Percentiles rank a stretch among this genome's conserved stretches.
phyloP scores from a whole-genome alignment of 192 early-diverging fungal species.

The Podila clonocystis region DNA sequence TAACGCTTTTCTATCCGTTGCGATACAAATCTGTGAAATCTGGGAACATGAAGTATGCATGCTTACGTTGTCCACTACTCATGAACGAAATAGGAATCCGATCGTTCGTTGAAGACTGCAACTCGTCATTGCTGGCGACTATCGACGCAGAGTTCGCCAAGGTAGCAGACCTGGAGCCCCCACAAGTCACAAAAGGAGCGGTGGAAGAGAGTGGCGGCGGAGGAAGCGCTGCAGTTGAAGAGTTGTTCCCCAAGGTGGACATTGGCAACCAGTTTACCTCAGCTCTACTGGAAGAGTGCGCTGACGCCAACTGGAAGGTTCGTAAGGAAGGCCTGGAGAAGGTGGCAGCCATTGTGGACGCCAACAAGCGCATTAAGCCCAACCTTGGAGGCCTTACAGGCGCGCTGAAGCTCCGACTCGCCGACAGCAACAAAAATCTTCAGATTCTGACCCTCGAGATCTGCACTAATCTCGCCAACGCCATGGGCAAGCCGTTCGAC shows the following conservation, averaged over 20 bases:
- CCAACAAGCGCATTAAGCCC: slow-evolving; percentile 87
- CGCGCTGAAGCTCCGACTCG: slow-evolving; percentile 84
- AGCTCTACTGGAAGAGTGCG: slow-evolving; percentile 72
- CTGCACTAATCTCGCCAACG: slow-evolving; percentile 74
- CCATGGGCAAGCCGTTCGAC: slow-evolving; percentile 91
- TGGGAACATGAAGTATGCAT: too few relatives aligned
- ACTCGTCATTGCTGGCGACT: slow-evolving; percentile 77
- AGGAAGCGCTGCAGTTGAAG: slow-evolving; percentile 74
- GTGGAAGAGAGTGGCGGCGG: slow-evolving; percentile 38
- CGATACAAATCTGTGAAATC: too few relatives aligned
- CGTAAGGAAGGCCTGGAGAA: slow-evolving; percentile 93
- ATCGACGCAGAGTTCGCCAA: slow-evolving; percentile 96
- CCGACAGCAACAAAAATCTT: slow-evolving; percentile 93
- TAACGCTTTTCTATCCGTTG: slow-evolving; percentile 36
- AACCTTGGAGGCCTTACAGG: slow-evolving; percentile 82
- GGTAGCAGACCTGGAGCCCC: slow-evolving; percentile 76
- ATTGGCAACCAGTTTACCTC: slow-evolving; percentile 70
- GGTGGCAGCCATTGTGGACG: slow-evolving; percentile 77
- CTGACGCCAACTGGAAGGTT: slow-evolving; percentile 91
- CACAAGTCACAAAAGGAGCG: slow-evolving; percentile 64
- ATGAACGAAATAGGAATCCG: slow-evolving; percentile 67
- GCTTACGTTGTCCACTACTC: too few relatives aligned
- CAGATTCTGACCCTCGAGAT: slow-evolving; percentile 85
- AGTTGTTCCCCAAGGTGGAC: slow-evolving; percentile 90
- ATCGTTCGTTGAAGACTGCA: slow-evolving; percentile 88